These are phyloP conservation scores for Nasturtium officinale DNA, from an alignment of 345 rosid species.

Conservation along the genomic window DNA sequence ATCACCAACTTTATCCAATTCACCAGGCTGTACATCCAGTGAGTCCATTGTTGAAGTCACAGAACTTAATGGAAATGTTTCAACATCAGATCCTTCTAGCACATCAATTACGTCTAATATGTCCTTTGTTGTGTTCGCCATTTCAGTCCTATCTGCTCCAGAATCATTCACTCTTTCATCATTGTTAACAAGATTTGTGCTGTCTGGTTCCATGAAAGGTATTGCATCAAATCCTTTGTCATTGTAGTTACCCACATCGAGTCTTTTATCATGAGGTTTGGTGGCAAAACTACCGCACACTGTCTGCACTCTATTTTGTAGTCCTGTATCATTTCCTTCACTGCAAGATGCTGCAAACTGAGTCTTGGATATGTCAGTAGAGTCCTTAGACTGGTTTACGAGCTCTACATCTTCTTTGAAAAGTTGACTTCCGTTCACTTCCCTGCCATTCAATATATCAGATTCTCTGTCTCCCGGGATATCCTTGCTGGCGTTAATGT, in stretches of 20 bases:
- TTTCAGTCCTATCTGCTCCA: constrained; percentile 15
- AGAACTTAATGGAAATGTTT: constrained; percentile 56
- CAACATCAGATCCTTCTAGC: constrained; percentile 44
- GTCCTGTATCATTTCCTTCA: constrained; percentile 17
- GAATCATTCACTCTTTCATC: constrained; percentile 26
- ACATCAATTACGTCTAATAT: constrained; percentile 26
- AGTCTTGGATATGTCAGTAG: constrained; percentile 19
- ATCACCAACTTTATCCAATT: constrained; percentile 9
- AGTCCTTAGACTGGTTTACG: not conserved
- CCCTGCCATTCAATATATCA: constrained; percentile 28
- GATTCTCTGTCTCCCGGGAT: constrained; percentile 34
- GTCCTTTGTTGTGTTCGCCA: constrained; percentile 16
- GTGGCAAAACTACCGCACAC: constrained; percentile 3
- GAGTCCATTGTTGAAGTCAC: constrained; percentile 41
- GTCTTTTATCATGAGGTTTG: constrained; percentile 17
- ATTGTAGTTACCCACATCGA: constrained; percentile 21
- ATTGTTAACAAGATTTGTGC: constrained; percentile 17
- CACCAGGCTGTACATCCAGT: constrained; percentile 36
- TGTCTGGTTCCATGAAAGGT: constrained; percentile 20
- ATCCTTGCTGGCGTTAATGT: constrained; percentile 44
- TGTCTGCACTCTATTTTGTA: constrained; percentile 3
- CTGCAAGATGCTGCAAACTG: constrained; percentile 24
- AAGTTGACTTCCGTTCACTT: constrained; percentile 26
- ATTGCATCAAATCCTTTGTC: constrained; percentile 8
- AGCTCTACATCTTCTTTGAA: constrained; percentile 27